Base-by-base conservation (phyloP, 208 protist species). In the Tritrichomonas foetus region DNA sequence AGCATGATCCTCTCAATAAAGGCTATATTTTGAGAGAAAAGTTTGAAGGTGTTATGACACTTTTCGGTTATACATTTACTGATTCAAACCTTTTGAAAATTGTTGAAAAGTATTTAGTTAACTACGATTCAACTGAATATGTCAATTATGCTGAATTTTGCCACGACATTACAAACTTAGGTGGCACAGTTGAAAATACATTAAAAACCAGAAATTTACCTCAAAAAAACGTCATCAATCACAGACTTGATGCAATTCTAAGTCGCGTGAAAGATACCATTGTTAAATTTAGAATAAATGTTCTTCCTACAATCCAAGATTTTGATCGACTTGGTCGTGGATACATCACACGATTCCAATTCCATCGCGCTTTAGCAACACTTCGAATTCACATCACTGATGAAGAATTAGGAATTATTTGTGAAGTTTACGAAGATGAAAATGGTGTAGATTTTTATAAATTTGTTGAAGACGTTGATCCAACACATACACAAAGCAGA, bases 281-380 rank as follows among this genome's bases (percentile, higher is more conserved):
- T 22, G 57, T n/a, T 39, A 3, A n/a, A 53, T 93, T 69, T n/a
- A 9, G 92, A 44, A 93, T 93, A 8, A 94, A 94, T 36, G 33
- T 66, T 49, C 27, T 69, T 20, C 61, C 93, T 61, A 93, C 75
- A 66, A 55, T 94, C 30, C 93, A 78, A 49, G 66, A 94, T 89
- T 94, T 94, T 41, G 93, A 94, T 89, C 61, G 72, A 39, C 30
- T 92, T 20, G 36, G 72, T n/a, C 61, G 93, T 30, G 93, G 93
- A 36, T 94, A 92, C 30, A 53, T 94, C 14, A 94, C 93, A 47
- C 14, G 33, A 55, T 50, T n/a, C 20, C 93, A 94, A 49, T 94
- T 94, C 93, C 55, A 89, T 9, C 75, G 93, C 36, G 57, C 82
- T 36, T 20, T 94, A 13, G 33, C 41, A 3, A 89, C 78, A 89